phyloP scores from a whole-genome alignment of 2,329 filamentous ascomycete genomes.

The Beauveria rudraprayagi region DNA sequence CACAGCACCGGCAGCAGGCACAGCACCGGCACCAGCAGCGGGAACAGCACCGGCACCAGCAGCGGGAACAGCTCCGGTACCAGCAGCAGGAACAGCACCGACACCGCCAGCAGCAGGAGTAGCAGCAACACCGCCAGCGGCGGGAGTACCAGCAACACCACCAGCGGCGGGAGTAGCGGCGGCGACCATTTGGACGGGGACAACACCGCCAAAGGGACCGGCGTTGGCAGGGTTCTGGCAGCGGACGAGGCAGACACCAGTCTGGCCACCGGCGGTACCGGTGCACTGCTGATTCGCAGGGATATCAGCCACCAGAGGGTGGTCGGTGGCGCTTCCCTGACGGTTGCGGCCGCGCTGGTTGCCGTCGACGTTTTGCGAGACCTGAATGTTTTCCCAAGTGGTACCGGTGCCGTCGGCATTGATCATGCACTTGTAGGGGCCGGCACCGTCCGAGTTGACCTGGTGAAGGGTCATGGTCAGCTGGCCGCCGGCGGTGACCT shows the following conservation, averaged over 20 bases:
- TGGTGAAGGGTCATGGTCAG: constrained; percentile 58
- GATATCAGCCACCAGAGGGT: constrained; percentile 50
- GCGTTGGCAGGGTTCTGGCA: constrained; percentile 53
- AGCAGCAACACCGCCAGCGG: constrained; percentile 12
- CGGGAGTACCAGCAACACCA: background rate
- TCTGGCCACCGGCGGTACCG: constrained; percentile 50
- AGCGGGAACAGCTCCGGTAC: background rate
- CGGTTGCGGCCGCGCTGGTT: constrained; percentile 31
- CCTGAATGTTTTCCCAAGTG: constrained; percentile 44
- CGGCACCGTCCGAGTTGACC: constrained; percentile 59
- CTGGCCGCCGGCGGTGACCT: constrained; percentile 48
- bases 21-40: background rate
- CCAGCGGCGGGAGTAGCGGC: background rate
- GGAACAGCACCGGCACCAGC: background rate
- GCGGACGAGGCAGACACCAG: constrained; percentile 54
- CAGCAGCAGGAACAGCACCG: background rate
- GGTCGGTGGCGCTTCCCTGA: constrained; percentile 32
- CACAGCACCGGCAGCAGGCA: background rate
- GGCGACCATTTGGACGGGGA: constrained; percentile 42
- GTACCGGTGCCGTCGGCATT: constrained; percentile 50
- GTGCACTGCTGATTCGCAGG: constrained; percentile 48
- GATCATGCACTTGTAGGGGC: constrained; percentile 58
- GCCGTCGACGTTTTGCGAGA: constrained; percentile 32
- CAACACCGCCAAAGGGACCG: constrained; percentile 55
- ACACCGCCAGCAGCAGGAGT: background rate